Conservation (phyloP, 352 stramenopile species). For the Phytophthora syringae region DNA sequence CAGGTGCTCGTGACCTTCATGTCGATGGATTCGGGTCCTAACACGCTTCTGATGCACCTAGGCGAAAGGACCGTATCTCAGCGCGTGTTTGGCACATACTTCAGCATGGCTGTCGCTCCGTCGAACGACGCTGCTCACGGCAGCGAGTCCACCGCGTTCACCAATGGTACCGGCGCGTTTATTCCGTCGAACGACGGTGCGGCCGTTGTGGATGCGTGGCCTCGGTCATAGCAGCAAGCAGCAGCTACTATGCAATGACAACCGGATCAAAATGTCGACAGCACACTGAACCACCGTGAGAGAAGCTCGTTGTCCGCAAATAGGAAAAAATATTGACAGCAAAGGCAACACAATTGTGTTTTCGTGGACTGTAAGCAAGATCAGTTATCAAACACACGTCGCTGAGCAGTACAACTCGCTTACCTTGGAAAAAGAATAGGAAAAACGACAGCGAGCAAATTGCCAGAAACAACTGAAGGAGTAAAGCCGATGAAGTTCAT, state of each 20-base stretch:
- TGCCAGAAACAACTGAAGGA: constrained; percentile 81
- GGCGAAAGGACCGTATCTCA: too few relatives aligned
- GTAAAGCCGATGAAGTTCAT: constrained; percentile 89
- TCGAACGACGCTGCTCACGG: too few relatives aligned
- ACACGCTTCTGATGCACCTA: too few relatives aligned
- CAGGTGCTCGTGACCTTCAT: too few relatives aligned
- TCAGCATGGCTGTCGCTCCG: too few relatives aligned
- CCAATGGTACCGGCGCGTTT: too few relatives aligned
- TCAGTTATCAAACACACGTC: constrained; percentile 1
- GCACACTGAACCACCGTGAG: constrained; percentile 75
- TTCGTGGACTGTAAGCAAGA: constrained; percentile 89
- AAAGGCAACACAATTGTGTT: constrained; percentile 96
- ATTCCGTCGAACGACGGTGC: too few relatives aligned
- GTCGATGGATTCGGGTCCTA: too few relatives aligned
- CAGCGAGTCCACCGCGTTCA: too few relatives aligned
- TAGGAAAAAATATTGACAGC: constrained; percentile 91
- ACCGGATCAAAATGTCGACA: constrained; percentile 84
- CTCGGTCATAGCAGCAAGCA: too few relatives aligned
- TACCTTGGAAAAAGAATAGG: constrained; percentile 96
- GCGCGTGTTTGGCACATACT: too few relatives aligned
- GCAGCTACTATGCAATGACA: neutral
- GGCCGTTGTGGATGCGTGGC: too few relatives aligned
- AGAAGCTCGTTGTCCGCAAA: constrained; percentile 64
- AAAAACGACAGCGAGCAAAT: constrained; percentile 95
- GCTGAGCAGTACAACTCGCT: neutral